Conservation (phyloP, 345 rosid genomes). For the Fremontodendron californicum region DNA sequence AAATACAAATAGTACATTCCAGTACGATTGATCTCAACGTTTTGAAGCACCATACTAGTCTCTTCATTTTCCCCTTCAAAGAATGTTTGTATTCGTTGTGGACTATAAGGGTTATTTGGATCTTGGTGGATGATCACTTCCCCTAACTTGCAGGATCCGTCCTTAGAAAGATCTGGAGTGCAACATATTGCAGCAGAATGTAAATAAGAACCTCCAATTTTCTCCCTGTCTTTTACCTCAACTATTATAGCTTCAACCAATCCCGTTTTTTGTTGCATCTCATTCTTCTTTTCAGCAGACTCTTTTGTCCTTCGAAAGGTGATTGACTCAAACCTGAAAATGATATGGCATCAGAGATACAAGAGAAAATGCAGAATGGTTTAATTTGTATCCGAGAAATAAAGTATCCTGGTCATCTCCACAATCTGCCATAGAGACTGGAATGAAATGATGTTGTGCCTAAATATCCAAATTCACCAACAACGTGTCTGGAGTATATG, state of each 20-base stretch:
- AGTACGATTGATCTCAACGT: conserved; percentile 54
- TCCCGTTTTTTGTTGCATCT: no score
- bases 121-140: conserved; percentile 72
- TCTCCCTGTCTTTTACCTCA: conserved; percentile 45
- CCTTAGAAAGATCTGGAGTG: conserved; percentile 43
- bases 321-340: conserved; percentile 69
- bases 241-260: no score
- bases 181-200: conserved; percentile 60
- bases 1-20: conserved; percentile 96
- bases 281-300: conserved; percentile 7
- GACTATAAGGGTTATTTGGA: conserved; percentile 55
- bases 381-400: neutral
- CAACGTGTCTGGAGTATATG: neutral
- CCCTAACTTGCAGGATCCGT: conserved; percentile 55
- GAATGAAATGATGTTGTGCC: no score
- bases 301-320: conserved; percentile 77
- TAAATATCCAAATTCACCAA: neutral
- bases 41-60: conserved; percentile 43
- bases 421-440: neutral
- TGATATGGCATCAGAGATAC: neutral
- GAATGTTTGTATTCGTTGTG: conserved; percentile 57
- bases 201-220: conserved; percentile 60
- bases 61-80: conserved; percentile 56
- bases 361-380: neutral
- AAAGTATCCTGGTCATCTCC: neutral